Evolutionary conservation across 1,284 basidiomycete species (phyloP), one percentile per base, ranked within the genome.

Genomic region (Cutaneotrichosporon mucoides): DNA sequence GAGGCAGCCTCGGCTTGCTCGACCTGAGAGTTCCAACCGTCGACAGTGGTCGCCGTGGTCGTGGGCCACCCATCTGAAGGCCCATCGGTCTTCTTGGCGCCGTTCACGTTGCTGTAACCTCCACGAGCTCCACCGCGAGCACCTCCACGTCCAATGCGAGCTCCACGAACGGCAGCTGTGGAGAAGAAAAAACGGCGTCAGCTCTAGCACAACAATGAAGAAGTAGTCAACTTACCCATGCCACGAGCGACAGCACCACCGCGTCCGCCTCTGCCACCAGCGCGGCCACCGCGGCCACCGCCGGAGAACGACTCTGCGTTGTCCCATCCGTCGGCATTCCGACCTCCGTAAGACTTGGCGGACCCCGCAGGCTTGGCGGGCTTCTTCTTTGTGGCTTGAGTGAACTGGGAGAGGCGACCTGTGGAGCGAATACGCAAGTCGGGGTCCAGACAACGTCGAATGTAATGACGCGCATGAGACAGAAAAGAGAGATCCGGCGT

Each of bases 331-430:
- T 75, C 75, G 37, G 73, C 76, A 65, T 78, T 75, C 57, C 72
- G 60, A 67, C 69, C 73, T 35, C 68, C 64, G 56, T 69, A 65
- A 13, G 63, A 64, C 60, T 71, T 72, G 46, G 60, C 35, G 36
- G 62, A 37, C n/a, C 69, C 54, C 4, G 57, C 53, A 10, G 58
- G 15, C 66, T 76, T 75, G 63, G 62, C 56, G 63, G 75, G 70
- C 72, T 78, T 73, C 66, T 72, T 77, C 59, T 69, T 66, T 55
- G 70, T 73, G 45, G 77, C 75, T 64, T 73, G 68, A 44, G 76
- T 77, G 68, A 79, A 79, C 66, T 78, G 77, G 44, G 72, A 67
- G 37, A 77, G 77, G 58, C 76, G 76, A 59, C 78, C 77, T 79
- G 63, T 1, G 13, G 34, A 16, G 42, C 44, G 12, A 50, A 24